A percentile compares a stretch with the other conserved stretches of the same genome.
These are phyloP conservation scores for Orobanche coerulescens DNA, from an alignment of 257 asterid species.

Conservation along the genomic window DNA sequence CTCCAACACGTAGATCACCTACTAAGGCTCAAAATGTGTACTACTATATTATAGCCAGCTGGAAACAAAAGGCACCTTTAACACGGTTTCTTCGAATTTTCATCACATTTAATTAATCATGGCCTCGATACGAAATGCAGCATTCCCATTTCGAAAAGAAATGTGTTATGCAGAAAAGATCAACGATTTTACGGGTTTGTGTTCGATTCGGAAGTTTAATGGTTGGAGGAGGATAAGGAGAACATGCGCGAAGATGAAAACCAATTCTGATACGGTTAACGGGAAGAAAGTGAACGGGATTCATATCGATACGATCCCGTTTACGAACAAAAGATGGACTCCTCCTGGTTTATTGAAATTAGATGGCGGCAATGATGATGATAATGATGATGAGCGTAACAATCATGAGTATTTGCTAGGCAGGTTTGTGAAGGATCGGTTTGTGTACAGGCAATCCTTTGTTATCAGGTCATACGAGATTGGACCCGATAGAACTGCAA, in stretches of 20 bases:
- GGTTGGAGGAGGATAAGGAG: background rate
- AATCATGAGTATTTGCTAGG: conserved; percentile 37
- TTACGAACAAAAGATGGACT: conserved; percentile 13
- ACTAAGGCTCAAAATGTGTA: conserved; percentile 1
- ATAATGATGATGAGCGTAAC: conserved; percentile 17
- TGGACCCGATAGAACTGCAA: conserved; percentile 72
- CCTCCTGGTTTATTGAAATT: background rate
- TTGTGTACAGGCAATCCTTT: conserved; percentile 54
- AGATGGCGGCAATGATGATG: no score
- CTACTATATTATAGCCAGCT: background rate
- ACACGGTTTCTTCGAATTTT: background rate
- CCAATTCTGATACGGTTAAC: conserved; percentile 23
- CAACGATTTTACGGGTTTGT: background rate
- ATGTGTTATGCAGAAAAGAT: background rate
- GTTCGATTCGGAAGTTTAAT: background rate
- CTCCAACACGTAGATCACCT: conserved; percentile 26
- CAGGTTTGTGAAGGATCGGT: conserved; percentile 41
- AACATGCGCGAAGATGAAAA: conserved; percentile 20
- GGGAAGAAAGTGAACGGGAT: conserved; percentile 54
- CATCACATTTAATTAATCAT: background rate
- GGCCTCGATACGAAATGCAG: conserved; percentile 20
- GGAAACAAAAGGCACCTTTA: background rate
- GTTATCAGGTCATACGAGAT: conserved; percentile 70
- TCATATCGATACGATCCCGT: conserved; percentile 24
- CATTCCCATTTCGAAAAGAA: background rate